A percentile compares a stretch with the other conserved stretches of the same genome.
Conservation (phyloP, 192 early-diverging fungal species). For the Dispira parvispora region DNA sequence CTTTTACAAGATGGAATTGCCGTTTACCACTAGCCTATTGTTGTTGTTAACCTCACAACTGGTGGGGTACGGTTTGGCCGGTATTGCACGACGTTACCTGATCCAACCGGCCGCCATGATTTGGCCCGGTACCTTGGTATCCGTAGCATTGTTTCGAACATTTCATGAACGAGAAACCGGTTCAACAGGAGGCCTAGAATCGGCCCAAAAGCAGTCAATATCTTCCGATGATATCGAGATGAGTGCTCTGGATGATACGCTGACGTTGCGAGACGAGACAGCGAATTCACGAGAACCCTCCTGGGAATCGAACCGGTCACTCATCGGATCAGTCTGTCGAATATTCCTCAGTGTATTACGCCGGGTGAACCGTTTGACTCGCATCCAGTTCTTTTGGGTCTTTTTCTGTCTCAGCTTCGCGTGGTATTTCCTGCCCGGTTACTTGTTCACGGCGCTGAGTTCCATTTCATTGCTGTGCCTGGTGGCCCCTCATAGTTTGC, state of each 20-base stretch:
- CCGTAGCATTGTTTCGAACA: conserved; percentile 58
- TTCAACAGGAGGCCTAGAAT: background rate
- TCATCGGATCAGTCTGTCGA: background rate
- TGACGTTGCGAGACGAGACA: no score
- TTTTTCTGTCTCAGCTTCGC: conserved; percentile 26
- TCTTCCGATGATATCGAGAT: conserved; percentile 6
- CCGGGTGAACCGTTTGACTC: conserved; percentile 20
- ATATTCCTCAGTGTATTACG: conserved; percentile 9
- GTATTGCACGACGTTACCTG: conserved; percentile 56
- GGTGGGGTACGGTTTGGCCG: conserved; percentile 51
- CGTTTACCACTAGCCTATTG: conserved; percentile 39
- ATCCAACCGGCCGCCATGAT: conserved; percentile 74
- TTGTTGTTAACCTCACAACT: conserved; percentile 54
- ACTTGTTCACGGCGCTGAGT: conserved; percentile 46
- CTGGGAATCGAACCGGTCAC: background rate
- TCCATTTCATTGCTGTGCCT: conserved; percentile 47
- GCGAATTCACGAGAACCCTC: background rate
- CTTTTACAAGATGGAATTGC: conserved; percentile 51
- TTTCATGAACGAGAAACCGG: conserved; percentile 42
- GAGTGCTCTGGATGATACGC: background rate
- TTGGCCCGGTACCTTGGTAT: conserved; percentile 67
- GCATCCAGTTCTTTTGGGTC: conserved; percentile 32
- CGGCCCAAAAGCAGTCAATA: background rate
- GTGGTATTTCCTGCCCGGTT: conserved; percentile 44
- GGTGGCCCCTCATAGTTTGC: conserved; percentile 21